Conservation (phyloP, 148 eudicot species). For the Selenicereus undatus region DNA sequence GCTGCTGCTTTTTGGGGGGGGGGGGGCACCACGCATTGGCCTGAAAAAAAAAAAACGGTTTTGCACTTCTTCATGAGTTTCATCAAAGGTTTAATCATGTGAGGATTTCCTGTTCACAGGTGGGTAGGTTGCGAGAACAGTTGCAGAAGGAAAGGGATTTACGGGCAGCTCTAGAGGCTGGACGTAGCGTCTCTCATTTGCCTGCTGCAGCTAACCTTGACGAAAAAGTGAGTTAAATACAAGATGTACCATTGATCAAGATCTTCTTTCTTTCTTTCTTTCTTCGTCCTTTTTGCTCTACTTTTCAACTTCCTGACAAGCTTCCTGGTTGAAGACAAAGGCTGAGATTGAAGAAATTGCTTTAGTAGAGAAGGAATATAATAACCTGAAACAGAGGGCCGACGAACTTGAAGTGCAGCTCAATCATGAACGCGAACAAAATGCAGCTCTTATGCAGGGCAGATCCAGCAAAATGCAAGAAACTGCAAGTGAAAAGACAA, state of each 20-base stretch:
- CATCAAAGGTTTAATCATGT: neutral
- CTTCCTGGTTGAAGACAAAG: constrained; percentile 33
- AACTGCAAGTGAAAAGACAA: constrained; percentile 32
- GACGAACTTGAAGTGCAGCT: constrained; percentile 60
- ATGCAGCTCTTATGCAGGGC: constrained; percentile 34
- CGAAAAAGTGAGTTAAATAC: constrained; percentile 53
- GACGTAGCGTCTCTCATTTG: constrained; percentile 31
- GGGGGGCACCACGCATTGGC: no score
- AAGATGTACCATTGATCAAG: no score
- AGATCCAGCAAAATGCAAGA: constrained; percentile 26
- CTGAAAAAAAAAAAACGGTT: neutral
- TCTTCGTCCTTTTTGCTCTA: neutral
- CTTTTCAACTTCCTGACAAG: constrained; percentile 2
- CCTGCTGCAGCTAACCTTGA: constrained; percentile 33
- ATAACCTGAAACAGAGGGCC: constrained; percentile 57
- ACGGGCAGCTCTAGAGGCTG: constrained; percentile 59
- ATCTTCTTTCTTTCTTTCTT: neutral
- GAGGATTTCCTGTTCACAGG: constrained; percentile 41
- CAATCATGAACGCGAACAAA: constrained; percentile 50
- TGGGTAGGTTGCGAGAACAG: constrained; percentile 62
- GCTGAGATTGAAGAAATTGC: constrained; percentile 56
- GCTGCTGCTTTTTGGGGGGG: no score
- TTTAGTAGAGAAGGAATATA: constrained; percentile 50
- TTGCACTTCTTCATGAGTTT: neutral
- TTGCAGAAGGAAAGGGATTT: constrained; percentile 73